phyloP scores from a whole-genome alignment of 495 filamentous ascomycete genomes.

The Chaetomium fimeti region DNA sequence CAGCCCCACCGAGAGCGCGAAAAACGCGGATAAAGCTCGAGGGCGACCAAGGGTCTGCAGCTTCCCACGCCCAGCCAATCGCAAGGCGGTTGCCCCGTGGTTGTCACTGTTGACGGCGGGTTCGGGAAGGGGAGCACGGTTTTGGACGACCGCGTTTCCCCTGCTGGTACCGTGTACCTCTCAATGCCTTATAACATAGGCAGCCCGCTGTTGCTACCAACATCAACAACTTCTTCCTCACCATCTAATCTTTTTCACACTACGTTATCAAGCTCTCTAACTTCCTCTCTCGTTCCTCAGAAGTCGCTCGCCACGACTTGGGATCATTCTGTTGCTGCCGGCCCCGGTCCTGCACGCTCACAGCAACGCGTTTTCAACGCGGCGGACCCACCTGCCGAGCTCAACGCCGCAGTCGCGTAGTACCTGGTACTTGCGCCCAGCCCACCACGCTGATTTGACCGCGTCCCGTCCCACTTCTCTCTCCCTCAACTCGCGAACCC shows the following conservation, averaged over 20 bases:
- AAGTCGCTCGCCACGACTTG: neutral
- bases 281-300: no score
- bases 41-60: slow-evolving; percentile 20
- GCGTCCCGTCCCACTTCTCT: slow-evolving; percentile 31
- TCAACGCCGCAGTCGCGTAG: slow-evolving; percentile 20
- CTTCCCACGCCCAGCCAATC: slow-evolving; percentile 39
- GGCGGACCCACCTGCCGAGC: slow-evolving; percentile 9
- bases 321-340: neutral
- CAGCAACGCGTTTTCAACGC: slow-evolving; percentile 12
- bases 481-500: slow-evolving; percentile 22
- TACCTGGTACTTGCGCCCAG: slow-evolving; percentile 33
- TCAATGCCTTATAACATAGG: slow-evolving; percentile 23
- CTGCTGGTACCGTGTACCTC: slow-evolving; percentile 31
- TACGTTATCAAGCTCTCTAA: neutral
- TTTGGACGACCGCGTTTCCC: slow-evolving; percentile 34
- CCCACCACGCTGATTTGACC: slow-evolving; percentile 33
- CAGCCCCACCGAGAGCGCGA: slow-evolving; percentile 25
- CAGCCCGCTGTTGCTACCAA: slow-evolving; percentile 1
- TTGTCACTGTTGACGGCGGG: slow-evolving; percentile 49
- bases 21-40: slow-evolving; percentile 33
- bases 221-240: neutral
- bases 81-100: slow-evolving; percentile 45
- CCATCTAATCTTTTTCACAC: neutral
- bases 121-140: slow-evolving; percentile 28
- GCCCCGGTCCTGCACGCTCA: neutral